Percentiles rank a stretch among this genome's conserved stretches.
These are phyloP conservation scores for Coniochaeta sp. DNA, from an alignment of 2,329 filamentous ascomycete genomes.

Conservation along the genomic window DNA sequence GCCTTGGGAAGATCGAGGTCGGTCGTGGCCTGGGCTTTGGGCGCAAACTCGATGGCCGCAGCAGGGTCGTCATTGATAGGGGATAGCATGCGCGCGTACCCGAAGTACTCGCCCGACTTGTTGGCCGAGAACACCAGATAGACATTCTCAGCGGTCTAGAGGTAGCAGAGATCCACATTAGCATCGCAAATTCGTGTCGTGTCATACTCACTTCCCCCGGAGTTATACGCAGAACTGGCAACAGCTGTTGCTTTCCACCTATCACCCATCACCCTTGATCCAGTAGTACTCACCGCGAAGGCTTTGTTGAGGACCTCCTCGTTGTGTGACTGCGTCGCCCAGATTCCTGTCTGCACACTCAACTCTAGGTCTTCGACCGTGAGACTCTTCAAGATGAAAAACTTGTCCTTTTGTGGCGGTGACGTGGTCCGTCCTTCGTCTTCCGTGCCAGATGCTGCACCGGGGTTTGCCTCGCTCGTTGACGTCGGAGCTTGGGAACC, in stretches of 20 bases:
- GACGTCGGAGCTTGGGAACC: background rate
- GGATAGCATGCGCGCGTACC: conserved; percentile 86
- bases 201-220: background rate
- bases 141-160: conserved; percentile 70
- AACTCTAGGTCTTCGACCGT: conserved; percentile 85
- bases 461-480: background rate
- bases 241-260: conserved; percentile 1
- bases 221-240: background rate
- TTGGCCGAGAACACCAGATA: conserved; percentile 95
- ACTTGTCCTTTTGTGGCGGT: conserved; percentile 54
- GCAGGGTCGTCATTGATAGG: conserved; percentile 71
- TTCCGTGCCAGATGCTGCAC: background rate
- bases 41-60: conserved; percentile 62
- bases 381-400: conserved; percentile 89
- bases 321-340: conserved; percentile 93
- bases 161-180: background rate
- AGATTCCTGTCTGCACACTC: conserved; percentile 80
- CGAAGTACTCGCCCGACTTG: conserved; percentile 95
- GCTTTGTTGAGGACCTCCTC: conserved; percentile 77
- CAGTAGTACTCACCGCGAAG: conserved; percentile 54
- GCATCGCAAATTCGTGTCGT: background rate
- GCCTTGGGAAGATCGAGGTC: conserved; percentile 67
- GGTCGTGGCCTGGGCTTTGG: conserved; percentile 50
- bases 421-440: background rate
- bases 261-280: background rate